Evolutionary conservation across 345 rosid genomes (phyloP).

Genomic region (Triadica sebifera): DNA sequence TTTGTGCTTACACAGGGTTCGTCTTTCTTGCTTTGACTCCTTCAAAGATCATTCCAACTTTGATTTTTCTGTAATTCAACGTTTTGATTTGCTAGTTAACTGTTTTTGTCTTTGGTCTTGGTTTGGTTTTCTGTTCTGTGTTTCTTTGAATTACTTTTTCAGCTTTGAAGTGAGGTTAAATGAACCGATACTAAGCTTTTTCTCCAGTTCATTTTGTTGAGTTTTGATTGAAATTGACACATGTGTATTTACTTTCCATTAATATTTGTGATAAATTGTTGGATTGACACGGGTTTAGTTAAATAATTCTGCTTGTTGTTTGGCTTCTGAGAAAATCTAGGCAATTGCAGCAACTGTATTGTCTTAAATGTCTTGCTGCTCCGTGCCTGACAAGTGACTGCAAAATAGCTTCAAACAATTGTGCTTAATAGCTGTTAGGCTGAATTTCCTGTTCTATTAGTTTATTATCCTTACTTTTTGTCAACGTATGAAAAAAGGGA

Average conservation of each 20-base stretch:
- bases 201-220: not conserved
- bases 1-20: slow-evolving; percentile 7
- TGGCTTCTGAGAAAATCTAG: not conserved
- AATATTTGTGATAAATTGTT: not conserved
- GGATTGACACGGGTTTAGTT: not conserved
- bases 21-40: not conserved
- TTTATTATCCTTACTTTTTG: not conserved
- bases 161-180: too few relatives aligned
- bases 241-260: not conserved
- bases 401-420: not conserved
- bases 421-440: not conserved
- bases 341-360: not conserved
- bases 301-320: not conserved
- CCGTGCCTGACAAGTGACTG: not conserved
- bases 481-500: not conserved
- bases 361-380: not conserved
- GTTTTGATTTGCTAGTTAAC: slow-evolving; percentile 12
- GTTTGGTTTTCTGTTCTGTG: not conserved
- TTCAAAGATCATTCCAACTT: not conserved
- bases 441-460: not conserved
- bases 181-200: too few relatives aligned
- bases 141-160: not conserved
- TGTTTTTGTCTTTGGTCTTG: not conserved
- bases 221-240: not conserved
- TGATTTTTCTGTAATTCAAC: not conserved